Base-by-base conservation (phyloP, 2,329 filamentous ascomycete species). In the Arthrinium phaeospermum region DNA sequence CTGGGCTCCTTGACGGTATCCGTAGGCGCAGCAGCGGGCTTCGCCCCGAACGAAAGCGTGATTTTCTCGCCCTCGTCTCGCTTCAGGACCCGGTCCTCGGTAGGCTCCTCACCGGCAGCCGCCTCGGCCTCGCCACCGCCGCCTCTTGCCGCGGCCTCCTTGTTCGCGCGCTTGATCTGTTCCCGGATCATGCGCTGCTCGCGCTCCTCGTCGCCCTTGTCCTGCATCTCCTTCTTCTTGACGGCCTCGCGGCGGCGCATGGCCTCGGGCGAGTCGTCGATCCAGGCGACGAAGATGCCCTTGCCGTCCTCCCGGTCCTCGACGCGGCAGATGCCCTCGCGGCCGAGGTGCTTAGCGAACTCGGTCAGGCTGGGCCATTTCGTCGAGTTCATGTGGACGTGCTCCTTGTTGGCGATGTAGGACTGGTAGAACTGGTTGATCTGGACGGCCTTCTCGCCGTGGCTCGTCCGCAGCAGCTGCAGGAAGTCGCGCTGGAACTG, bases 391-490 rank as follows among this genome's bases (percentile, higher is more conserved):
- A 98, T 95, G 80, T 98, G 96, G 12, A 96, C 86, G 80, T 98
- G 96, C 78, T 94, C 89, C 81, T 95, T 95, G 76, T 96, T 92
- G 22, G 91, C 88, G 76, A 98, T 98, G 78, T 97, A 96, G 79
- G 95, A 92, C 81, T 98, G 94, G 83, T 99, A 99, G 81, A 98
- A 98, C 74, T 94, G 91, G 79, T 99, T 99, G 70, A 95, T 90
- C 46, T 95, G 89, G 1, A 98, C 91, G 77, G 91, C 89, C 82
- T 99, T 99, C 83, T 98, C 95, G 74, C 95, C 94, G 78, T 99
- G 96, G 0, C 92, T 90, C 0, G 95, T 98, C 72, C 91, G 89
- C 8, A 99, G 86, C 1, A 96, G 86, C 72, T 90, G 86, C 0
- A 97, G 75, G 77, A 98, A 98, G 79, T 97, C 94, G 72, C 89